Conservation (phyloP, 345 rosid genomes). For the Combretum micranthum region DNA sequence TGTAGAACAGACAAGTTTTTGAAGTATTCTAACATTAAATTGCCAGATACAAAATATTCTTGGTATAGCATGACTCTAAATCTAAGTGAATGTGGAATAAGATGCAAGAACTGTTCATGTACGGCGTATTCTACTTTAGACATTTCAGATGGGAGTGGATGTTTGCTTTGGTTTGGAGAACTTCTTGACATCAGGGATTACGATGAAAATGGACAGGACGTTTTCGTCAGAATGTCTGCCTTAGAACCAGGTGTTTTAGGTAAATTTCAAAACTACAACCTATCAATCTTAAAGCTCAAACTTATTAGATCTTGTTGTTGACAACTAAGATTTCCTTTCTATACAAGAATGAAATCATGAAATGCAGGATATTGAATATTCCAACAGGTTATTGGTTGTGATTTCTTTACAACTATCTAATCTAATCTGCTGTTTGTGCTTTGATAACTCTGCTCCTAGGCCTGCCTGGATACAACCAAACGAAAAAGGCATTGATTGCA, state of each 20-base stretch:
- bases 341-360: no score
- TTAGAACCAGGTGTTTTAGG: constrained; percentile 14
- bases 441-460: no score
- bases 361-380: no score
- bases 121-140: constrained; percentile 36
- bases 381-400: no score
- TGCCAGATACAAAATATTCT: constrained; percentile 33
- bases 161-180: constrained; percentile 9
- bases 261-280: no score
- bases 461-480: no score
- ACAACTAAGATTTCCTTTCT: no score
- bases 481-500: no score
- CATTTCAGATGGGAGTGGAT: constrained; percentile 20
- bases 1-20: constrained; percentile 31
- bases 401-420: no score
- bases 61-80: constrained; percentile 19
- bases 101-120: constrained; percentile 41
- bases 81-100: constrained; percentile 25
- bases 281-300: no score
- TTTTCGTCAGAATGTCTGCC: constrained; percentile 12
- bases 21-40: constrained; percentile 20
- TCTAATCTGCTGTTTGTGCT: no score
- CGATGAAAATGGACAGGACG: constrained; percentile 9
- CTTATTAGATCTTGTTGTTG: no score
- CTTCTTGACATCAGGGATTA: constrained; percentile 11